A percentile compares a stretch with the other conserved stretches of the same genome.
These are phyloP conservation scores for Talaromyces islandicus DNA, from an alignment of 2,329 filamentous ascomycete genomes.

Conservation along the genomic window DNA sequence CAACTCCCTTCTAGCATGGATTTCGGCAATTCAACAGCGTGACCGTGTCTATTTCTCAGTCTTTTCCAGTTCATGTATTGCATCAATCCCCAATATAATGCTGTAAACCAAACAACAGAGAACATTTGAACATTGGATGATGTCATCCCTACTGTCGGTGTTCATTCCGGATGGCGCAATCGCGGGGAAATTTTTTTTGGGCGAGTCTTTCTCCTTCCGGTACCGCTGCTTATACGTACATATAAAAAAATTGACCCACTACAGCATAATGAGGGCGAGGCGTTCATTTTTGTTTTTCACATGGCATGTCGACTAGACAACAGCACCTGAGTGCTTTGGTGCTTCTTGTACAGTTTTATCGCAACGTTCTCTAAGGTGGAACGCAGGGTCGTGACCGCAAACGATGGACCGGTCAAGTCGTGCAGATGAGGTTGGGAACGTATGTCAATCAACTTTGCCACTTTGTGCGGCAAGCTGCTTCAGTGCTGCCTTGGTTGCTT, in stretches of 20 bases:
- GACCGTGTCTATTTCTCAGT: neutral
- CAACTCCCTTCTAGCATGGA: neutral
- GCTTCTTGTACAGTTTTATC: neutral
- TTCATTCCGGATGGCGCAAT: constrained; percentile 9
- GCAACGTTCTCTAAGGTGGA: neutral
- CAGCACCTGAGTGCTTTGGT: neutral
- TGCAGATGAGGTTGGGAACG: constrained; percentile 37
- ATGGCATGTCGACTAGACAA: neutral
- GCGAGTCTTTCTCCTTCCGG: neutral
- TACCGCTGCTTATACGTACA: neutral
- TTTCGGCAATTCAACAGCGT: neutral
- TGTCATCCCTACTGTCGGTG: constrained; percentile 1
- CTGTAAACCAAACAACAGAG: neutral
- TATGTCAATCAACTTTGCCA: constrained; percentile 22
- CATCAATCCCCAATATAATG: neutral
- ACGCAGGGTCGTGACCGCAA: neutral
- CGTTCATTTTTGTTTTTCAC: neutral
- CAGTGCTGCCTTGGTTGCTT: neutral
- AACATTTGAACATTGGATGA: neutral
- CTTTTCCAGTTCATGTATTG: neutral
- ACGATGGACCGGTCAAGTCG: constrained; percentile 18
- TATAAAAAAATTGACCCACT: neutral
- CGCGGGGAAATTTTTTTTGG: constrained; percentile 10
- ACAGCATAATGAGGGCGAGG: neutral
- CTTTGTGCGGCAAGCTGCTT: neutral